These are phyloP conservation scores for Vaccinium macrocarpon DNA, from an alignment of 148 eudicot species.

Conservation along the genomic window DNA sequence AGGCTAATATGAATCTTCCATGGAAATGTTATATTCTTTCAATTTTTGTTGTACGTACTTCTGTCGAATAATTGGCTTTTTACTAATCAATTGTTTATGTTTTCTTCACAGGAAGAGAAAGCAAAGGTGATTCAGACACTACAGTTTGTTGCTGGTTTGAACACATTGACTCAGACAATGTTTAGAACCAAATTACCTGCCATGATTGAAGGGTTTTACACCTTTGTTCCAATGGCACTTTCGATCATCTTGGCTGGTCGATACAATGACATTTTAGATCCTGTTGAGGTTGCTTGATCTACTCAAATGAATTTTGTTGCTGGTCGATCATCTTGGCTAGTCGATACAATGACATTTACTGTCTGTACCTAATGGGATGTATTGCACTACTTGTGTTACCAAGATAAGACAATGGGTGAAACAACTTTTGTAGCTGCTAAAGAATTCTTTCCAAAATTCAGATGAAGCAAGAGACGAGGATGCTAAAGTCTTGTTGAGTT, in stretches of 20 bases:
- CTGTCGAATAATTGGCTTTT: neutral
- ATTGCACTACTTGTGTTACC: too few relatives aligned
- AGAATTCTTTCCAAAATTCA: too few relatives aligned
- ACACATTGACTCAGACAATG: slow-evolving; percentile 62
- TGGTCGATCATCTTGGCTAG: too few relatives aligned
- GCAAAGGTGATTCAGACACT: slow-evolving; percentile 80
- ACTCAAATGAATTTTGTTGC: neutral
- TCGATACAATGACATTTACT: too few relatives aligned
- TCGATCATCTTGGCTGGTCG: slow-evolving; percentile 79
- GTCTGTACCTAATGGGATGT: too few relatives aligned
- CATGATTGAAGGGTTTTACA: slow-evolving; percentile 79
- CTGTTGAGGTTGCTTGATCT: slow-evolving; percentile 57
- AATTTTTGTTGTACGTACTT: neutral
- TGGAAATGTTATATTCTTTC: neutral
- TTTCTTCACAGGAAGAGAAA: slow-evolving; percentile 56
- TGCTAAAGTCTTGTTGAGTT: too few relatives aligned
- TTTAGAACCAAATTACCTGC: slow-evolving; percentile 89
- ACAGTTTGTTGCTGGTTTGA: slow-evolving; percentile 79
- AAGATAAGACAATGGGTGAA: too few relatives aligned
- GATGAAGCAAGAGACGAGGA: too few relatives aligned
- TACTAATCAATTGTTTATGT: neutral
- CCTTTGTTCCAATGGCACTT: slow-evolving; percentile 67
- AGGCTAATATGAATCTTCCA: slow-evolving; percentile 9
- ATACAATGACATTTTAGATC: slow-evolving; percentile 54
- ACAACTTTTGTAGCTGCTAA: too few relatives aligned